Base-by-base conservation (phyloP, 495 filamentous ascomycete species). In the Darksidea phi region DNA sequence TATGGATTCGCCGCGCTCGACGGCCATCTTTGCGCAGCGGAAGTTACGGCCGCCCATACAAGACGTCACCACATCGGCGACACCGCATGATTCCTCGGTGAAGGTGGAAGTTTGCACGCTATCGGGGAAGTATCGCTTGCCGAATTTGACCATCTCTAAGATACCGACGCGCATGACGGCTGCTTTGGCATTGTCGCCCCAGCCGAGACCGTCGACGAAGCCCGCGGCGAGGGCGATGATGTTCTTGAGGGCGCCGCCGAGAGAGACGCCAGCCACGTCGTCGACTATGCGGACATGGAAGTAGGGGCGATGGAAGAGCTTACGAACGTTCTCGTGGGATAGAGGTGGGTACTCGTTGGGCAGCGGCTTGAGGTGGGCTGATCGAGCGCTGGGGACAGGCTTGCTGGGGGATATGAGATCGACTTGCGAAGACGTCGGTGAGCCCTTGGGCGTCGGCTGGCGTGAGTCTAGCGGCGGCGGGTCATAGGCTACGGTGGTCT, bases 131-230 rank as follows among this genome's bases (percentile, higher is more conserved):
- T 96, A 99, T 68, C 85, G 83, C 73, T 90, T 88, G 37, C 91
- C 92, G 66, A 99, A 99, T 61, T 88, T 87, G 57, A 96, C 90
- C 85, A 94, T 95, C 77, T 98, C 94, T 51, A 95, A 79, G 54
- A 98, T 81, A 8, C 94, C 94, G 25, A 96, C 87, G 11, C 94
- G 88, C 91, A 97, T 97, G 48, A 98, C 86, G 20, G 94, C 94
- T 41, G 94, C 90, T 77, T 97, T 97, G 48, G 93, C 92, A 69
- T 96, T 98, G 76, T 96, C 91, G 64, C 93, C 95, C 95, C 95
- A 99, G 59, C 92, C 91, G 63, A 93, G 83, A 17, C 95, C 95
- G 52, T 93, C 90, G 57, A 97, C 91, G 78, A 94, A 97, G 53
- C 95, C 95, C 7, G 94, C 91, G 1, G 92, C 91, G 7, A 99